Evolutionary conservation across 306 rosid genomes (phyloP).

Genomic region (Pachyrhizus erosus): DNA sequence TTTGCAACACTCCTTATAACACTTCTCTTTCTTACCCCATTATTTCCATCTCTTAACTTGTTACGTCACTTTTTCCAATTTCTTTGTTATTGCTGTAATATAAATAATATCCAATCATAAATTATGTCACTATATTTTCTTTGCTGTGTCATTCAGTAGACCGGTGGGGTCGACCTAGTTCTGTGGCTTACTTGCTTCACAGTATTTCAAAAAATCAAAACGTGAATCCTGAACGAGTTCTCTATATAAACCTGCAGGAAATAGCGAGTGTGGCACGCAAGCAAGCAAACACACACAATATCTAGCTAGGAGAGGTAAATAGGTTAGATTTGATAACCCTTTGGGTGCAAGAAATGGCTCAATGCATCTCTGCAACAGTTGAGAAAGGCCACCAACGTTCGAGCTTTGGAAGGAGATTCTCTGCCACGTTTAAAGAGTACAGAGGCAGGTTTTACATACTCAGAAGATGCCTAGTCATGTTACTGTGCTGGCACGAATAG

Average conservation of each 20-base stretch:
- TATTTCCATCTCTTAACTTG: neutral
- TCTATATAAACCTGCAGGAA: slow-evolving; percentile 35
- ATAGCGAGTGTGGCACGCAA: neutral
- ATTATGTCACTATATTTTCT: neutral
- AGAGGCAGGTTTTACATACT: slow-evolving; percentile 54
- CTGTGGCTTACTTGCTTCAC: slow-evolving; percentile 12
- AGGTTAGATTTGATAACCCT: neutral
- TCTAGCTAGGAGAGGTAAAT: neutral
- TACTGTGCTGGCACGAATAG: slow-evolving; percentile 53
- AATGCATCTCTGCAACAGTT: neutral
- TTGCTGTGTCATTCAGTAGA: neutral
- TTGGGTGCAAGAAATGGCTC: slow-evolving; percentile 30
- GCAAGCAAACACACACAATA: neutral
- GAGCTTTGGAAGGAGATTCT: slow-evolving; percentile 40
- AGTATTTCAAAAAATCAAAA: neutral
- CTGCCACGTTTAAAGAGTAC: slow-evolving; percentile 22
- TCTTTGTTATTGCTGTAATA: neutral
- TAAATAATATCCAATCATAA: neutral
- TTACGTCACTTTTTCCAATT: neutral
- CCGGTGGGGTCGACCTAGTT: neutral
- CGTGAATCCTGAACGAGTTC: neutral
- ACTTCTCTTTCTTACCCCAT: neutral
- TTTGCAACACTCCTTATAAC: neutral
- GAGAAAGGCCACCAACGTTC: neutral
- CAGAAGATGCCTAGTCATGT: slow-evolving; percentile 44